Base-by-base conservation (phyloP, 805 yeast genomes). In the Schwanniomyces polymorphus region DNA sequence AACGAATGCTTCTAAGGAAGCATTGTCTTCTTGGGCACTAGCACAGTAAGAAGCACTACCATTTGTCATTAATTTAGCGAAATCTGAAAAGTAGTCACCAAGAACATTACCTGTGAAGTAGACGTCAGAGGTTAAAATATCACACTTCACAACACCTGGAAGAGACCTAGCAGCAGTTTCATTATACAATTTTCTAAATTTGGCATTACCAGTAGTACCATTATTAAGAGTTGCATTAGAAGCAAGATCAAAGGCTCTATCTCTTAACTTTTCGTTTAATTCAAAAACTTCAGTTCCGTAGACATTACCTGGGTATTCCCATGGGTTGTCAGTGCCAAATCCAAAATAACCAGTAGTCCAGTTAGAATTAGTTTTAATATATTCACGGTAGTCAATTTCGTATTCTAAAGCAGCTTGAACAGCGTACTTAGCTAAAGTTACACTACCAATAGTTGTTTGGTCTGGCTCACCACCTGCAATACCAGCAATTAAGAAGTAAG, bases 231-330 rank as follows among this genome's bases (percentile, higher is more conserved):
- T 54, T 27, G 66, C 81, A n/a, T 60, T 63, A 41, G 65, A 57
- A 34, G 86, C 85, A 56, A 83, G 67, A 35, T 67, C 70, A 33
- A 78, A 61, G 8, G 86, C 87, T 51, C 81, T 72, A 65, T 83
- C 79, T 67, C 85, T 75, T 57, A 84, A 72, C 39, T 70, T 73
- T 49, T 68, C 81, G 63, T 84, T 84, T 48, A 84, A 66, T 66
- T 82, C 86, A 53, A 81, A 82, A 7, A 82, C 80, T 64, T 84
- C 88, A 33, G 85, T 78, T 28, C 88, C 88, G 58, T 82, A 83
- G 48, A 78, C 78, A 42, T 71, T 69, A 18, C 54, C 71, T 43
- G 88, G 87, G 60, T 79, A 80, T 45, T 72, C 64, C 56, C 68
- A 64, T 43, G 83, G 79, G 51, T 65, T 60, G 39, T 72, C 64